Percentiles rank a stretch among this genome's conserved stretches.
Evolutionary conservation across 345 rosid genomes (phyloP).

Genomic region (Schrenkiella parvula): DNA sequence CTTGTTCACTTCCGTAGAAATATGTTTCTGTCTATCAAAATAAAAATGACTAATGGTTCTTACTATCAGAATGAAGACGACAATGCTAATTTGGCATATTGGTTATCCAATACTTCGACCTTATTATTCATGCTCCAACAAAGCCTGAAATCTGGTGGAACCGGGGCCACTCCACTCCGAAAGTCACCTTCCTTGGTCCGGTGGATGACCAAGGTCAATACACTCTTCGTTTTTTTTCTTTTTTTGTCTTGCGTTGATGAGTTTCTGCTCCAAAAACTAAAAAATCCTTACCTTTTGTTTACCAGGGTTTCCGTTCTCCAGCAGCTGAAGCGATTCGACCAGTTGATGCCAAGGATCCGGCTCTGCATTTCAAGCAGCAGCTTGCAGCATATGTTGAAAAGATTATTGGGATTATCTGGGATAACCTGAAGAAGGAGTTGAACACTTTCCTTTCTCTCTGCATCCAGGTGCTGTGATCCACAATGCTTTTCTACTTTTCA

Average conservation of each 20-base stretch:
- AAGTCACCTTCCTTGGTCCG: slow-evolving; percentile 84
- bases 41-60: neutral
- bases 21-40: neutral
- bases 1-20: neutral
- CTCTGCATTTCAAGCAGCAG: slow-evolving; percentile 93
- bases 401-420: slow-evolving; percentile 90
- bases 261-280: slow-evolving; percentile 1
- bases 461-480: slow-evolving; percentile 61
- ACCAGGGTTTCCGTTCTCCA: slow-evolving; percentile 89
- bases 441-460: slow-evolving; percentile 68
- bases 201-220: slow-evolving; percentile 80
- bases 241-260: neutral
- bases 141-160: slow-evolving; percentile 70
- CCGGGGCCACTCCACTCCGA: slow-evolving; percentile 53
- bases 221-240: neutral
- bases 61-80: slow-evolving; percentile 66
- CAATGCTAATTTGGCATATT: slow-evolving; percentile 84
- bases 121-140: slow-evolving; percentile 86
- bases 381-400: slow-evolving; percentile 95
- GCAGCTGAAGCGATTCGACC: slow-evolving; percentile 72
- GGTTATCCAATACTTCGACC: slow-evolving; percentile 86
- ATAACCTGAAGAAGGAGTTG: slow-evolving; percentile 88
- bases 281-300: slow-evolving; percentile 10
- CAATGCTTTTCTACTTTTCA: slow-evolving; percentile 8
- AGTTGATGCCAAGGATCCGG: slow-evolving; percentile 94